Base-by-base conservation (phyloP, 1,284 basidiomycete genomes). In the Cryptococcus sp. region DNA sequence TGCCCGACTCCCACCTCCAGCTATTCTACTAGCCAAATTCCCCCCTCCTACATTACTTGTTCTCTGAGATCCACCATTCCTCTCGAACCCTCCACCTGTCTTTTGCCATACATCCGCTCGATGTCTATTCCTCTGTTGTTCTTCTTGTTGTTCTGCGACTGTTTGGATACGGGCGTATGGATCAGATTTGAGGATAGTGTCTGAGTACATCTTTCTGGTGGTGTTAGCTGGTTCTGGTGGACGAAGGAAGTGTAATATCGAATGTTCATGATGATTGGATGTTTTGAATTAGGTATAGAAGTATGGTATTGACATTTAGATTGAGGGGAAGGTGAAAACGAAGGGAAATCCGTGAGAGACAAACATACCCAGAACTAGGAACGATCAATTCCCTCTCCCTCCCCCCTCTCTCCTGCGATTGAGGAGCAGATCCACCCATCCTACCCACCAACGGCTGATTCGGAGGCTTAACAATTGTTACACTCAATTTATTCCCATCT, bases 131-230 rank as follows among this genome's bases (percentile, higher is more conserved):
- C 14, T 7, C 9, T 41, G 11, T 9, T 41, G 14, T 19, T 41
- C 14, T 10, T 7, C 39, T 10, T 19, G 14, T 41, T 47, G 49
- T 31, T 59, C 51, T 34, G 64, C 62, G n/a, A 71, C 55, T 1
- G 67, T 77, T 23, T 88, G 78, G 2, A 89, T 81, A 7, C 81
- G 78, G 2, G 86, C 85, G 19, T 84, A 80, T 9, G 85, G 81
- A 66, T 87, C 85, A 13, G 79, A 77, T n/a, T 78, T 76, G 47
- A 88, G 70, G 40, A 90, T 79, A 4, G 82, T 82, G 65, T 91
- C 88, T 2, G 88, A 90, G 54, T 88, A 86, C 79, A 91, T 80
- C 81, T 90, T 91, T 54, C 88, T 91, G 63, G 22, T 19, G 32
- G 11, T 13, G 23, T 44, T 16, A 37, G 42, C 19, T 23, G 18